These are phyloP conservation scores for Nothophaeocryptopus gaeumannii DNA, from an alignment of 2,329 filamentous ascomycete genomes.

Conservation along the genomic window DNA sequence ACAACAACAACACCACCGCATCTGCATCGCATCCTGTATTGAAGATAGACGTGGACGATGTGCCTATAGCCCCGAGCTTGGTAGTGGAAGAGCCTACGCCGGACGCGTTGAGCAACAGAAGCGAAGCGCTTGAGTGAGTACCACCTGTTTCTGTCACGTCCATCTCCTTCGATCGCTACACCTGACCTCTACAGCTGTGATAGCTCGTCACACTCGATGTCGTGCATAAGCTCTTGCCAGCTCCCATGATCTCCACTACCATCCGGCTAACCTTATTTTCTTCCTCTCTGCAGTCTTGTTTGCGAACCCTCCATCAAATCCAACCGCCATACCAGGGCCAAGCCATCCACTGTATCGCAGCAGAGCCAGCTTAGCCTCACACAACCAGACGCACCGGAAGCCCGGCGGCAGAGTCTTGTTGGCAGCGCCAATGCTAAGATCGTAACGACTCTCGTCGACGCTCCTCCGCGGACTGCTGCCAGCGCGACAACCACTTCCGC, in stretches of 20 bases:
- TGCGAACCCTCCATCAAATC: too few species aligned
- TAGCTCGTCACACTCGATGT: slow-evolving; percentile 6
- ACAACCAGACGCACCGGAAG: slow-evolving; percentile 33
- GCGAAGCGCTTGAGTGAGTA: slow-evolving; percentile 4
- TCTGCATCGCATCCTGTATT: background rate
- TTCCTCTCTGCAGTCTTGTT: background rate
- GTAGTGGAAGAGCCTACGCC: slow-evolving; percentile 20
- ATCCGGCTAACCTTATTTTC: slow-evolving; percentile 11
- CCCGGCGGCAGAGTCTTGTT: slow-evolving; percentile 40
- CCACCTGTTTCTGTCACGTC: background rate
- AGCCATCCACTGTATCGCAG: background rate
- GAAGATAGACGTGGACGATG: slow-evolving; percentile 14
- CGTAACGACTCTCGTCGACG: slow-evolving; percentile 55
- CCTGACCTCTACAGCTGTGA: too few species aligned
- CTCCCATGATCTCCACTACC: slow-evolving; percentile 4
- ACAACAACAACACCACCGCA: background rate
- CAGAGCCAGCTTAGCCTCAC: background rate
- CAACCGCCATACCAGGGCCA: too few species aligned
- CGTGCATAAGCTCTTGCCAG: slow-evolving; percentile 16
- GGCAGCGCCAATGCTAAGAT: slow-evolving; percentile 40
- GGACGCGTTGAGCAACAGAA: slow-evolving; percentile 10
- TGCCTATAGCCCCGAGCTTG: slow-evolving; percentile 10
- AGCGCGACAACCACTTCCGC: slow-evolving; percentile 4
- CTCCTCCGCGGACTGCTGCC: slow-evolving; percentile 34
- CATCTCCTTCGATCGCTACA: too few species aligned